phyloP scores from a whole-genome alignment of 2,329 filamentous ascomycete genomes.

The Claviceps citrina region DNA sequence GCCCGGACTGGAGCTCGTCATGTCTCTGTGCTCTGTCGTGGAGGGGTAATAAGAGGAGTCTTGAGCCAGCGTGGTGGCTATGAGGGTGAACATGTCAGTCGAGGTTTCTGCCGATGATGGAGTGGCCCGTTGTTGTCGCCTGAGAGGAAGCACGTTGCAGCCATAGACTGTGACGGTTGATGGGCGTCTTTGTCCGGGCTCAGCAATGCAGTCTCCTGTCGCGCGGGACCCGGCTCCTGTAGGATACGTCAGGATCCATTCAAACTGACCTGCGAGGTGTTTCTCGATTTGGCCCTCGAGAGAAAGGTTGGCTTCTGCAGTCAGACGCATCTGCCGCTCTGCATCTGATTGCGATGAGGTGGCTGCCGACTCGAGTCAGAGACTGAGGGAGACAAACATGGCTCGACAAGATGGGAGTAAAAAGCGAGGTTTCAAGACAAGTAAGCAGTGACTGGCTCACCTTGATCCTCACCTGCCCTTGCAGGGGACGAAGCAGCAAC shows the following conservation, averaged over 20 bases:
- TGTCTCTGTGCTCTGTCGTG: conserved; percentile 8
- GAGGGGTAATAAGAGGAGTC: conserved; percentile 9
- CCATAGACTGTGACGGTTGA: conserved; percentile 24
- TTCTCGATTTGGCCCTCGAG: conserved; percentile 19
- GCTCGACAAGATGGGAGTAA: not conserved
- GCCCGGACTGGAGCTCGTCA: conserved; percentile 4
- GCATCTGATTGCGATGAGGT: not conserved
- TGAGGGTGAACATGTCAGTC: conserved; percentile 28
- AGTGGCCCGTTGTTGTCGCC: not conserved
- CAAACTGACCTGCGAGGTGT: conserved; percentile 34
- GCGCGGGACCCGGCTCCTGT: conserved; percentile 13
- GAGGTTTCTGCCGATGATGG: conserved; percentile 1
- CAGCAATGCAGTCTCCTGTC: conserved; percentile 8
- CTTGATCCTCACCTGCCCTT: not conserved
- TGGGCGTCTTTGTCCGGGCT: not conserved
- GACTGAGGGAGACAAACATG: not conserved
- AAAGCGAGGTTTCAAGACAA: no score
- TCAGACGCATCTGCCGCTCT: not conserved
- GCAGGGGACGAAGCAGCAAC: not conserved
- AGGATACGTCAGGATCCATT: conserved; percentile 31
- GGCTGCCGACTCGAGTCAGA: not conserved
- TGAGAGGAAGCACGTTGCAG: conserved; percentile 31
- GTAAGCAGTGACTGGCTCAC: not conserved
- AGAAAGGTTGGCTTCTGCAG: not conserved
- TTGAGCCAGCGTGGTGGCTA: conserved; percentile 29